phyloP scores from a whole-genome alignment of 768 basidiomycete genomes.

The Boletus rubroflammeus region DNA sequence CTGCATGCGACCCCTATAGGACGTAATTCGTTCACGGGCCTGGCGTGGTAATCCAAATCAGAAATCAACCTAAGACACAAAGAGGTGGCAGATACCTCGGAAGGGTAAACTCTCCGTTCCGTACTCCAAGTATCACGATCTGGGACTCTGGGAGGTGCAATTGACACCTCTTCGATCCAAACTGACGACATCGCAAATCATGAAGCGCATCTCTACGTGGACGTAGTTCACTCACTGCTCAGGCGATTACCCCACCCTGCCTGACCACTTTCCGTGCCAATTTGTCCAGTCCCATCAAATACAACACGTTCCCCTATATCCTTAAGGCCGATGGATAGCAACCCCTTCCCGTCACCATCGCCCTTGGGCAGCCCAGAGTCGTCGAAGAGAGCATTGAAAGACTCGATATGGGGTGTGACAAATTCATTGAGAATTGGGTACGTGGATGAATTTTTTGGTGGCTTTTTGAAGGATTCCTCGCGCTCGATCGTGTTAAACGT shows the following conservation, averaged over 20 bases:
- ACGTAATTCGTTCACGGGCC: slow-evolving; percentile 91
- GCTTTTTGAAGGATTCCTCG: slow-evolving; percentile 75
- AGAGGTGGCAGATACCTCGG: slow-evolving; percentile 58
- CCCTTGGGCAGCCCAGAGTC: slow-evolving; percentile 77
- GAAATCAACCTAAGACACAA: background rate
- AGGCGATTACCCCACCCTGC: slow-evolving; percentile 79
- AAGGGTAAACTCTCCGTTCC: slow-evolving; percentile 80
- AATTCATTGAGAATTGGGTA: slow-evolving; percentile 88
- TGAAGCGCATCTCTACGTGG: slow-evolving; percentile 7
- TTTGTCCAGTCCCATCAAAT: slow-evolving; percentile 70
- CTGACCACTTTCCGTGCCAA: slow-evolving; percentile 49
- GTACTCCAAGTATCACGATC: slow-evolving; percentile 73
- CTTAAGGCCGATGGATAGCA: slow-evolving; percentile 72
- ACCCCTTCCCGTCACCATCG: slow-evolving; percentile 73
- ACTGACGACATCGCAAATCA: slow-evolving; percentile 47
- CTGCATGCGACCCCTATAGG: slow-evolving; percentile 89
- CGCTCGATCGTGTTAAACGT: slow-evolving; percentile 82
- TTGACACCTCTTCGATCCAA: slow-evolving; percentile 82
- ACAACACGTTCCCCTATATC: slow-evolving; percentile 92
- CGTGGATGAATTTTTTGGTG: slow-evolving; percentile 62
- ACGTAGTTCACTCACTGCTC: slow-evolving; percentile 55
- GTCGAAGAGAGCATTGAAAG: slow-evolving; percentile 95
- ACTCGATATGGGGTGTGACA: slow-evolving; percentile 90
- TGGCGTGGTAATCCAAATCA: slow-evolving; percentile 29
- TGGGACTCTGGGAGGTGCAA: slow-evolving; percentile 82